Base-by-base conservation (phyloP, 352 stramenopile genomes). In the Phytopythium litorale region DNA sequence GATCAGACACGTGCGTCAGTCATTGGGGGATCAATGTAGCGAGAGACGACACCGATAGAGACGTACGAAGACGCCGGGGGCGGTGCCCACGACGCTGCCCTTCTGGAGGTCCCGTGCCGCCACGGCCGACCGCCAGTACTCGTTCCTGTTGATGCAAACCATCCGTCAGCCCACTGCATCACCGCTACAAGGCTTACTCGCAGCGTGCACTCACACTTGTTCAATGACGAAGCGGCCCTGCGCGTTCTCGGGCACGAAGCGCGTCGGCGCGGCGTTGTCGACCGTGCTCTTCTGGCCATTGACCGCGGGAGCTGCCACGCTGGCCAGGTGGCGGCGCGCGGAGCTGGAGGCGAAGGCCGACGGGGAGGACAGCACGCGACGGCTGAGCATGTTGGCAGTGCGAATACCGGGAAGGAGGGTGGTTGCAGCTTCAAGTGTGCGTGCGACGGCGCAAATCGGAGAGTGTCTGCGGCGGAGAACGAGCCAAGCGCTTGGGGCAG, bases 121-220 rank as follows among this genome's bases (percentile, higher is more conserved):
- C 42, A 95, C 79, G 3, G 73, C 82, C 21, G 87, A 90, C 43
- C 79, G 77, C 79, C 81, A 95, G 55, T 91, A 76, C 46, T 87
- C 80, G 53, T 79, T 85, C 52, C 75, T 83, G 32, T 54, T 13
- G 2, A 40, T n/a, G 19, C 43, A 65, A 40, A 2, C 15, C 5
- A 5, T 30, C 28, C 25, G 38, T 53, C 19, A 60, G 19, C 32
- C 23, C 35, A 28, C 12, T 8, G 55, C 18, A 42, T 30, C 43
- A 38, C 30, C 30, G 23, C 33, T 16, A 16, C 38, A 45, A 45
- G 5, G 38, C 7, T 30, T 30, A 2, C 19, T 51, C 7, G 45
- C 12, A 51, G n/a, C 19, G n/a, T 21, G 8, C 45, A 67, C 72
- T 38, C 67, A 79, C 76, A 84, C 58, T 66, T 91, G 81, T 51